A percentile compares a stretch with the other conserved stretches of the same genome.
Evolutionary conservation across 495 filamentous ascomycete genomes (phyloP).

Genomic region (Xylaria sp.): DNA sequence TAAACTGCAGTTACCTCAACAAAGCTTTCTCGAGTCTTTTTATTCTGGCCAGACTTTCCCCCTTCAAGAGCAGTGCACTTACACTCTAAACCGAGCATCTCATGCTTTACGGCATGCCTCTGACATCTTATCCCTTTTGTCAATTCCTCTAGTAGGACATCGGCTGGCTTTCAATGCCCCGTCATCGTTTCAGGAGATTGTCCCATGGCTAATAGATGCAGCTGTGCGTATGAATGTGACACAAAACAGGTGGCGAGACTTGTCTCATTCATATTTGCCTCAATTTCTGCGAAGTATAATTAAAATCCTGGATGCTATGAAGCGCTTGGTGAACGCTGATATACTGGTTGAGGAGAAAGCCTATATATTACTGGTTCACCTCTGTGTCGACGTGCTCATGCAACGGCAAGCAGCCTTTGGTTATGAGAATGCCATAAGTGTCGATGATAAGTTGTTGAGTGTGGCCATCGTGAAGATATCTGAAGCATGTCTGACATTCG

Average conservation of each 20-base stretch:
- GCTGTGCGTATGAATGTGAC: conserved; percentile 39
- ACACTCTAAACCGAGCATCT: conserved; percentile 32
- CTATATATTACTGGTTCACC: conserved; percentile 36
- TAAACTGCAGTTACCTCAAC: conserved; percentile 33
- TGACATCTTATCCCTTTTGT: conserved; percentile 43
- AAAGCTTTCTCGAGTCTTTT: conserved; percentile 29
- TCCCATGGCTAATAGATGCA: conserved; percentile 48
- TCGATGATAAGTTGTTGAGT: conserved; percentile 34
- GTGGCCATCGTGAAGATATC: conserved; percentile 44
- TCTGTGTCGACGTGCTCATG: conserved; percentile 41
- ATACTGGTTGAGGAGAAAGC: conserved; percentile 43
- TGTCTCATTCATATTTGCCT: conserved; percentile 35
- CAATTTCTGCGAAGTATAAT: conserved; percentile 38
- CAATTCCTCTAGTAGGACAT: conserved; percentile 36
- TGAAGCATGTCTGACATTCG: conserved; percentile 36
- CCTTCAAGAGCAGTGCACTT: conserved; percentile 38
- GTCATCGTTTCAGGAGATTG: conserved; percentile 37
- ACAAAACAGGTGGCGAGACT: conserved; percentile 36
- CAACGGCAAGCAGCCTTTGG: conserved; percentile 18
- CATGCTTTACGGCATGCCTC: conserved; percentile 42
- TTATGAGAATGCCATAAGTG: conserved; percentile 3
- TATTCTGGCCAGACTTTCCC: conserved; percentile 12
- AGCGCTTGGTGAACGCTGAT: conserved; percentile 28
- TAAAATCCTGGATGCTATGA: conserved; percentile 33
- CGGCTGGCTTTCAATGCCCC: conserved; percentile 27